A percentile compares a stretch with the other conserved stretches of the same genome.
Evolutionary conservation across 495 filamentous ascomycete species (phyloP).

Genomic region (Penicillium turbatum): DNA sequence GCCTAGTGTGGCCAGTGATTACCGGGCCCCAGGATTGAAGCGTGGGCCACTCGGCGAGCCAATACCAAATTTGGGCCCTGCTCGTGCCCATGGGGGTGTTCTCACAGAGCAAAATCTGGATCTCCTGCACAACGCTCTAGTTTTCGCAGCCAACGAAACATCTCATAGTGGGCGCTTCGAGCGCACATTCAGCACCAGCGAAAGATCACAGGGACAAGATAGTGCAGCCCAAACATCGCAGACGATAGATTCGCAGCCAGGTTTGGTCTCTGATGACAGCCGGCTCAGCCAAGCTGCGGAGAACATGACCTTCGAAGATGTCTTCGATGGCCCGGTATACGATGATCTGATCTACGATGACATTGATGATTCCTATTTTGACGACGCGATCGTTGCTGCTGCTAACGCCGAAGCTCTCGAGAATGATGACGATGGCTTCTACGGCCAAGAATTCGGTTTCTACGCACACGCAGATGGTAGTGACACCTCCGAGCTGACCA

Average conservation of each 20-base stretch:
- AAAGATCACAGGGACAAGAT: constrained; percentile 35
- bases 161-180: constrained; percentile 65
- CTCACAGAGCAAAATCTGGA: constrained; percentile 58
- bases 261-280: constrained; percentile 44
- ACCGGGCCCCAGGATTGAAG: constrained; percentile 20
- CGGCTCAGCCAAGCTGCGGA: constrained; percentile 41
- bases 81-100: constrained; percentile 37
- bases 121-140: constrained; percentile 76
- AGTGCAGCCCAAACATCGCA: constrained; percentile 30
- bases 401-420: constrained; percentile 93
- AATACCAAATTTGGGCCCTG: constrained; percentile 27
- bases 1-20: constrained; percentile 42
- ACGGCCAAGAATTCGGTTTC: constrained; percentile 97
- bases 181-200: constrained; percentile 46
- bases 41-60: constrained; percentile 28
- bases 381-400: constrained; percentile 88
- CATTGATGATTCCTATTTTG: constrained; percentile 63
- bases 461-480: constrained; percentile 64
- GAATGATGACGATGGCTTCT: constrained; percentile 87
- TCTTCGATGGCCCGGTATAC: constrained; percentile 51
- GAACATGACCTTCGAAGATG: constrained; percentile 37
- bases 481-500: constrained; percentile 51
- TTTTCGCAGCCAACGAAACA: constrained; percentile 69
- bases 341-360: constrained; percentile 52
- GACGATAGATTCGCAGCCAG: constrained; percentile 47